A percentile compares a stretch with the other conserved stretches of the same genome.
Evolutionary conservation across 495 filamentous ascomycete species (phyloP).

Genomic region (Amniculicola lignicola): DNA sequence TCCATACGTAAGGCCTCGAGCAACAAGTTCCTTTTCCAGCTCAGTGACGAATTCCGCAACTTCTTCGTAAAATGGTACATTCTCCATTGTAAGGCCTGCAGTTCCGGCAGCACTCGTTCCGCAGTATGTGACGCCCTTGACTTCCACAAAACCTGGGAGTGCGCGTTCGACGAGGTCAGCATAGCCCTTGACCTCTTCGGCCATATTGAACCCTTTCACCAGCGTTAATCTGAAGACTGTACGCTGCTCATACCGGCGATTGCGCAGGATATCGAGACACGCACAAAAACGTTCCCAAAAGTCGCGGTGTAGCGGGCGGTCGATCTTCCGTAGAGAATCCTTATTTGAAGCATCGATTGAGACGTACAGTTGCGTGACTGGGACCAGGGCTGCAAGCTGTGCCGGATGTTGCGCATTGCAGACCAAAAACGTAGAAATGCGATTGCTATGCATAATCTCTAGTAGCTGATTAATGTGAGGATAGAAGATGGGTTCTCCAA

Average conservation of each 20-base stretch:
- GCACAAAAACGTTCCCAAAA: slow-evolving; percentile 94
- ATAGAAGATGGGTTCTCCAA: slow-evolving; percentile 97
- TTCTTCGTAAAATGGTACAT: slow-evolving; percentile 93
- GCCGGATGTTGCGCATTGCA: slow-evolving; percentile 98
- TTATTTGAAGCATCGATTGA: slow-evolving; percentile 90
- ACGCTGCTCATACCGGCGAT: slow-evolving; percentile 74
- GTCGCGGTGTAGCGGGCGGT: slow-evolving; percentile 88
- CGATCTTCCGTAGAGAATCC: slow-evolving; percentile 82
- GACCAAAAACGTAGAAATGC: slow-evolving; percentile 90
- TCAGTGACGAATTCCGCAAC: slow-evolving; percentile 74
- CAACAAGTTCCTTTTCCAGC: slow-evolving; percentile 62
- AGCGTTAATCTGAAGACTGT: slow-evolving; percentile 95
- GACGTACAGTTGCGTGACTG: slow-evolving; percentile 92
- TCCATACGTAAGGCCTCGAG: slow-evolving; percentile 73
- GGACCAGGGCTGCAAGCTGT: slow-evolving; percentile 73
- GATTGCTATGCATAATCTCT: slow-evolving; percentile 73
- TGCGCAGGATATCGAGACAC: slow-evolving; percentile 84
- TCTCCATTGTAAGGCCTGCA: slow-evolving; percentile 88
- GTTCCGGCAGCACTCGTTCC: slow-evolving; percentile 76
- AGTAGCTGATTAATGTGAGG: slow-evolving; percentile 93
- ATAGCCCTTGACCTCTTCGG: slow-evolving; percentile 87
- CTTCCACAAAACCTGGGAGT: slow-evolving; percentile 84
- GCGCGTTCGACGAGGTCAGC: slow-evolving; percentile 81
- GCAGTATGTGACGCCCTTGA: slow-evolving; percentile 97
- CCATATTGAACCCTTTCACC: slow-evolving; percentile 95